phyloP scores from a whole-genome alignment of 805 yeast species.

The Saturnispora galanensis region DNA sequence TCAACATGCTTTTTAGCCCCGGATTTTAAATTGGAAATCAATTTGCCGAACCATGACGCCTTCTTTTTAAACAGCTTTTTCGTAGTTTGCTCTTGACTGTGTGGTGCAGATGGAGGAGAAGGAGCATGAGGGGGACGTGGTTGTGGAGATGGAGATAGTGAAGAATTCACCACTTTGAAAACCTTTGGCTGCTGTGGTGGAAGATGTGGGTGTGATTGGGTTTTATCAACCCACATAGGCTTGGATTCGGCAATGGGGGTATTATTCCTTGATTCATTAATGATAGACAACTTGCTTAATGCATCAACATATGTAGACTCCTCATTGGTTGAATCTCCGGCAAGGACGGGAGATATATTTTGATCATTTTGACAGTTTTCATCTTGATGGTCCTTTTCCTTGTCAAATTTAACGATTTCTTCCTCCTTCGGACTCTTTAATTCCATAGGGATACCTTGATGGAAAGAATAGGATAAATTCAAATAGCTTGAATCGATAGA shows the following conservation, averaged over 20 bases:
- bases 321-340: background rate
- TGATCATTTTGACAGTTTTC: too few species aligned
- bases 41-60: background rate
- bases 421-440: slow-evolving; percentile 18
- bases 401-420: slow-evolving; percentile 11
- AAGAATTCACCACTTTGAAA: too few species aligned
- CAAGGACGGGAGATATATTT: background rate
- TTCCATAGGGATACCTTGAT: slow-evolving; percentile 25
- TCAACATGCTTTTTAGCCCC: background rate
- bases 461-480: slow-evolving; percentile 24
- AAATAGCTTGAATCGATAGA: slow-evolving; percentile 18
- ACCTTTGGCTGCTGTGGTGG: background rate
- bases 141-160: too few species aligned
- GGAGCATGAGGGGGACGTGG: too few species aligned
- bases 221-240: background rate
- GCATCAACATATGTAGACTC: background rate
- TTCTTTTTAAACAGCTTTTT: background rate
- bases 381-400: background rate
- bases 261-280: slow-evolving; percentile 1
- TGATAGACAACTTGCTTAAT: slow-evolving; percentile 1
- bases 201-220: background rate
- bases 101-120: too few species aligned
- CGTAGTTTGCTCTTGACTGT: too few species aligned
- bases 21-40: background rate
- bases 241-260: background rate